Conservation (phyloP, 2,329 filamentous ascomycete species). For the Clonostachys byssicola region DNA sequence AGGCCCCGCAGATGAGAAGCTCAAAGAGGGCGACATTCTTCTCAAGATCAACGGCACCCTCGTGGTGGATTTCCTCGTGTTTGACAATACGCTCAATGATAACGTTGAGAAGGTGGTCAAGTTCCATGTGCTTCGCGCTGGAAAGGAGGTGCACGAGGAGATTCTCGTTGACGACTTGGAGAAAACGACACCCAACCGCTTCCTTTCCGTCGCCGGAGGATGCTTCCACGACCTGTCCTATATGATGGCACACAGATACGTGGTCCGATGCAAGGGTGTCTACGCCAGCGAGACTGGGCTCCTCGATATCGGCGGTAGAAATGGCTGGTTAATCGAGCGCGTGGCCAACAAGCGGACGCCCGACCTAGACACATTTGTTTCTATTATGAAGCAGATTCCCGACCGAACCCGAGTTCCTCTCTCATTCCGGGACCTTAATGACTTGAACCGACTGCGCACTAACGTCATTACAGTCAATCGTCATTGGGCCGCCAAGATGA, state of each 20-base stretch:
- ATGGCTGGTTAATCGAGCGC: constrained; percentile 89
- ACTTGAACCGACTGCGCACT: constrained; percentile 91
- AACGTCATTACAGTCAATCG: constrained; percentile 89
- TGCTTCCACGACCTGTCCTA: constrained; percentile 97
- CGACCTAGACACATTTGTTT: constrained; percentile 81
- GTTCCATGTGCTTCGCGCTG: constrained; percentile 82
- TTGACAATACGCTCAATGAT: constrained; percentile 89
- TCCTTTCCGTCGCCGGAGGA: constrained; percentile 88
- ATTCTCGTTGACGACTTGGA: constrained; percentile 87
- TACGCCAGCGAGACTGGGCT: constrained; percentile 96
- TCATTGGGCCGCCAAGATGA: constrained; percentile 96
- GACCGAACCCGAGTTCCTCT: constrained; percentile 82
- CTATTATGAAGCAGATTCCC: constrained; percentile 85
- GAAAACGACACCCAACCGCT: constrained; percentile 90
- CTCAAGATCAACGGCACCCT: constrained; percentile 91
- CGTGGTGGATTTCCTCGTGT: constrained; percentile 84
- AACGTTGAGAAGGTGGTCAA: constrained; percentile 76
- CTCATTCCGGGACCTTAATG: constrained; percentile 91
- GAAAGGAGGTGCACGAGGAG: constrained; percentile 80
- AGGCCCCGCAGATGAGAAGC: constrained; percentile 79
- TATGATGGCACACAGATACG: constrained; percentile 91
- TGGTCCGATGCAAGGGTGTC: constrained; percentile 86
- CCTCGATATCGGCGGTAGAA: constrained; percentile 84
- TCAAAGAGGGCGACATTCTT: constrained; percentile 92
- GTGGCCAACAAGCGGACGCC: constrained; percentile 90